Evolutionary conservation across 441 rosid genomes (phyloP).

Genomic region (Pelargonium myrrhifolium): DNA sequence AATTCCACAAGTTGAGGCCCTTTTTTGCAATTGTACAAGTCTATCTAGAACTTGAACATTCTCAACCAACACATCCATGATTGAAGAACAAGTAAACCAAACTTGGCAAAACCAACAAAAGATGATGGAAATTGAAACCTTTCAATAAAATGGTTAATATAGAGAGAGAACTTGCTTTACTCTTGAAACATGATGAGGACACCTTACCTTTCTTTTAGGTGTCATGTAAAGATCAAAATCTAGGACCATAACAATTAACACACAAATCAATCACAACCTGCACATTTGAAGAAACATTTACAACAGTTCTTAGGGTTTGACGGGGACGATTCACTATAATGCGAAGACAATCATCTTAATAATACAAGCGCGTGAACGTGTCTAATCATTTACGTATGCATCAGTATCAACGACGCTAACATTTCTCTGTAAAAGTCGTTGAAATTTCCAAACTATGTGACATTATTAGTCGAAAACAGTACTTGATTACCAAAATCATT

Average conservation of each 20-base stretch:
- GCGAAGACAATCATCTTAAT: too few species aligned
- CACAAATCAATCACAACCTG: background rate
- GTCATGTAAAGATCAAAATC: slow-evolving; percentile 26
- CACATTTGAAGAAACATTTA: background rate
- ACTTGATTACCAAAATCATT: slow-evolving; percentile 14
- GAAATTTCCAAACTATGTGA: background rate
- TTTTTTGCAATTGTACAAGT: too few species aligned
- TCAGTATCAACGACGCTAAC: too few species aligned
- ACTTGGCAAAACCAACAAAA: background rate
- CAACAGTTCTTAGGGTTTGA: too few species aligned
- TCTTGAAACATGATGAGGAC: slow-evolving; percentile 20
- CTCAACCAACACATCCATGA: background rate
- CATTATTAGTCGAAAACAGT: background rate
- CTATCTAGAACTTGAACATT: too few species aligned
- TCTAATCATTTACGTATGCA: too few species aligned
- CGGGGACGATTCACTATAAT: too few species aligned
- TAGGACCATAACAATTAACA: slow-evolving; percentile 20
- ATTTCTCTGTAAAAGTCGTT: background rate
- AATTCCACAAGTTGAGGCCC: too few species aligned
- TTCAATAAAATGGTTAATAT: background rate
- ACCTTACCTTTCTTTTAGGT: slow-evolving; percentile 29
- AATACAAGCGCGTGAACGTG: too few species aligned
- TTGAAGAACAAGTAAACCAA: background rate
- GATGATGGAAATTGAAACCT: background rate
- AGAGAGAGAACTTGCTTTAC: slow-evolving; percentile 11